Evolutionary conservation across 345 rosid species (phyloP).

Genomic region (Acer yangbiense): DNA sequence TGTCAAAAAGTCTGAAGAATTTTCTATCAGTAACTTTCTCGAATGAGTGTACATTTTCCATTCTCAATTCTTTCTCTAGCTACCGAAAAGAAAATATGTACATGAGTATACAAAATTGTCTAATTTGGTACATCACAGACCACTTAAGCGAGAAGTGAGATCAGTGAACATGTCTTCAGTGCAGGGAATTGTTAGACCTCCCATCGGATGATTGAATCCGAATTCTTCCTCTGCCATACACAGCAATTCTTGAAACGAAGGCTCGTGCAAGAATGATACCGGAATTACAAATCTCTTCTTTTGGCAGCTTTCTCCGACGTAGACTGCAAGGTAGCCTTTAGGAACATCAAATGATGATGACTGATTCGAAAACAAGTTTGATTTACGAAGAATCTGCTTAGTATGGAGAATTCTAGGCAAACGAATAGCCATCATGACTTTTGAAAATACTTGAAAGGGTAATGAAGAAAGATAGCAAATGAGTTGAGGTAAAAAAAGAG

Average conservation of each 20-base stretch:
- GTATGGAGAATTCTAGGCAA: slow-evolving; percentile 16
- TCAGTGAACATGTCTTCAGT: slow-evolving; percentile 38
- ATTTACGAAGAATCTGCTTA: slow-evolving; percentile 22
- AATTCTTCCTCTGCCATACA: slow-evolving; percentile 43
- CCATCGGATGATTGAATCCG: slow-evolving; percentile 43
- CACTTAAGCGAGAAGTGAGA: slow-evolving; percentile 30
- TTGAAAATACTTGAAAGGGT: not conserved
- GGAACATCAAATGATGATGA: slow-evolving; percentile 11
- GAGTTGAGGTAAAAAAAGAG: not conserved
- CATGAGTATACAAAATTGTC: slow-evolving; percentile 17
- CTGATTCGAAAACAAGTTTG: slow-evolving; percentile 10
- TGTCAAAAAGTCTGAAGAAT: not conserved
- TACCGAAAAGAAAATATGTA: slow-evolving; percentile 9
- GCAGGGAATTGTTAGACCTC: slow-evolving; percentile 48
- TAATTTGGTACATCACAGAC: not conserved
- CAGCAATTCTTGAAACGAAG: slow-evolving; percentile 28
- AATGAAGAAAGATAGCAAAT: not conserved
- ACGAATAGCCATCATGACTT: slow-evolving; percentile 16
- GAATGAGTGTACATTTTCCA: not conserved
- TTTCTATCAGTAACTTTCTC: not conserved
- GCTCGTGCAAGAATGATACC: slow-evolving; percentile 30
- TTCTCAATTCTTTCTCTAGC: not conserved
- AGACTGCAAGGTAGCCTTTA: slow-evolving; percentile 32
- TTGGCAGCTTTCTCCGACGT: slow-evolving; percentile 27
- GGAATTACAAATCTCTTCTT: slow-evolving; percentile 33